Evolutionary conservation across 345 rosid species (phyloP), one percentile per base, ranked within the genome.

Genomic region (Bruguiera parviflora): DNA sequence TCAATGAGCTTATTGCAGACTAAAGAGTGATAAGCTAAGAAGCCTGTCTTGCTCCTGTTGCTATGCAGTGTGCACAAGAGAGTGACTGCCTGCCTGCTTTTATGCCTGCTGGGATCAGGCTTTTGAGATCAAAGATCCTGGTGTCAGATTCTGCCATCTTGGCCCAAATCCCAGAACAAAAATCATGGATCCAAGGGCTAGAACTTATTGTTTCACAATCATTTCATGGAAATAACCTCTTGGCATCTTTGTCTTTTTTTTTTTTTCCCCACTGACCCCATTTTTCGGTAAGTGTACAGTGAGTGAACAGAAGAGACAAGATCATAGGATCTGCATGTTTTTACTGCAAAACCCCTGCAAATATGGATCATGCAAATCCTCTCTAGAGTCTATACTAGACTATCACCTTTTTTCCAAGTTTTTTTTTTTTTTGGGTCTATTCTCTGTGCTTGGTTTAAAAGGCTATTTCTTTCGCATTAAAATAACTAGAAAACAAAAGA

Each of bases 321-420:
- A 73, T 58, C 73, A 61, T 82, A 58, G 81, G 81, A 79, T 76
- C 78, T 76, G 79, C 76, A 77, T 72, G 81, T 64, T 75, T 76
- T 74, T 71, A 72, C 64, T 74, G 69, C 75, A 71, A 64, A 70
- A 19, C 13, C 55, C 56, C 76, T 49, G 73, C 65, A 64, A 70
- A 20, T 61, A 27, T 13, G 76, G 73, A 71, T 75, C 62, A 63
- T 63, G 65, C 75, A 71, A 73, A 76, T 70, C 71, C 60, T 24
- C 53, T 19, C 49, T 13, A 33, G 37, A 33, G 37, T 8, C 10
- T 33, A 33, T 8, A 8, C 37, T 33, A 61, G 66, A 73, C 69
- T 13, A 13, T 15, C 3, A 13, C 16, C 5, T 37, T 37, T 8
- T 1, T 63, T 33, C 11, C 8, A 31, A 37, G 33, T 15, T 22